Evolutionary conservation across 2,329 filamentous ascomycete genomes (phyloP).

Genomic region (Grosmannia huntii): DNA sequence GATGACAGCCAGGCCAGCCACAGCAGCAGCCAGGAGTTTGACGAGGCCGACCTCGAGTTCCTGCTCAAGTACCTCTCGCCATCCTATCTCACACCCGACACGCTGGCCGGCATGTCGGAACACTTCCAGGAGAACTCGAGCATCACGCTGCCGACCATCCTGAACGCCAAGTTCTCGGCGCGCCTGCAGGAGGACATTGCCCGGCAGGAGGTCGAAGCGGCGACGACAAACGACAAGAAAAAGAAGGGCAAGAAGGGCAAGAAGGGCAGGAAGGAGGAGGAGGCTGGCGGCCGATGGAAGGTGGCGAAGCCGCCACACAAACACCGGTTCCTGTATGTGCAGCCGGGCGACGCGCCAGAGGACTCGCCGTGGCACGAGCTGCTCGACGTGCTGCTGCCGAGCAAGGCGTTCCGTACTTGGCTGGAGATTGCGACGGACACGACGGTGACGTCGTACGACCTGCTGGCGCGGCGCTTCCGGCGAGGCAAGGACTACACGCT

Average conservation of each 20-base stretch:
- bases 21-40: conserved; percentile 37
- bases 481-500: conserved; percentile 84
- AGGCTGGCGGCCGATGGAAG: conserved; percentile 36
- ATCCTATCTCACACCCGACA: conserved; percentile 84
- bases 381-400: conserved; percentile 71
- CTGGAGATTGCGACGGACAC: conserved; percentile 70
- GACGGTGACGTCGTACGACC: conserved; percentile 57
- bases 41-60: conserved; percentile 75
- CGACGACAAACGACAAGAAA: conserved; percentile 33
- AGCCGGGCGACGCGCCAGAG: conserved; percentile 31
- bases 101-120: conserved; percentile 66
- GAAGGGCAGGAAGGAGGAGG: conserved; percentile 14
- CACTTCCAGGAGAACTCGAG: conserved; percentile 75
- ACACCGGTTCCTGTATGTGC: conserved; percentile 78
- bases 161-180: conserved; percentile 64
- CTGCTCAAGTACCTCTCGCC: conserved; percentile 82
- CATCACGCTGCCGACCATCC: conserved; percentile 66
- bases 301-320: conserved; percentile 88
- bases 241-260: conserved; percentile 9
- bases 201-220: conserved; percentile 46
- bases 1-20: conserved; percentile 21
- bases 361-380: conserved; percentile 60
- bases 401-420: conserved; percentile 79
- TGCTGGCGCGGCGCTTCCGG: conserved; percentile 79
- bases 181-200: conserved; percentile 61